Conservation (phyloP, 176 grass and related monocot genomes). For the Areca catechu region DNA sequence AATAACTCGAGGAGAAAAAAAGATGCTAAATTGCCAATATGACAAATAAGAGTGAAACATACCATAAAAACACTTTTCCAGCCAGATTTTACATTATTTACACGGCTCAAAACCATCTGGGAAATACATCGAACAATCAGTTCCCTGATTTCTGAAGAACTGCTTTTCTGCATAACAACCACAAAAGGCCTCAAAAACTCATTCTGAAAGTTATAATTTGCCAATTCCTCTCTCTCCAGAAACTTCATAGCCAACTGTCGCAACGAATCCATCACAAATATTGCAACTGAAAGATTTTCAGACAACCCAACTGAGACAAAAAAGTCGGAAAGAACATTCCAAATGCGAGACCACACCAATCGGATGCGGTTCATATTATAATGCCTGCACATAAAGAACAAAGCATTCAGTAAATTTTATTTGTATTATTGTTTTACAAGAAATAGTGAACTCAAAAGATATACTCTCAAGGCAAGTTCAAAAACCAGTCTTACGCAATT, state of each 20-base stretch:
- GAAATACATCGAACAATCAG: conserved; percentile 94
- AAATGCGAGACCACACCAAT: conserved; percentile 94
- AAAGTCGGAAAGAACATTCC: conserved; percentile 87
- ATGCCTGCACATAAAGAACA: conserved; percentile 56
- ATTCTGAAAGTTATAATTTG: conserved; percentile 97
- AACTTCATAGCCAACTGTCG: conserved; percentile 97
- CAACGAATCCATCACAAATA: conserved; percentile 97
- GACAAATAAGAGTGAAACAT: conserved; percentile 6
- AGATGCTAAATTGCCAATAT: no score
- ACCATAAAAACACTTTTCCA: conserved; percentile 97
- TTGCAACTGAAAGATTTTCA: conserved; percentile 91
- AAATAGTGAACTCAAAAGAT: conserved; percentile 5
- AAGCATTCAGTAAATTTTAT: conserved; percentile 12
- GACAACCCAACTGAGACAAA: conserved; percentile 91
- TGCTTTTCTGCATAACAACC: conserved; percentile 84
- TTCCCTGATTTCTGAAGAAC: conserved; percentile 73
- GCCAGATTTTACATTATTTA: conserved; percentile 93
- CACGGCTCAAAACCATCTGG: conserved; percentile 90
- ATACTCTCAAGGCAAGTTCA: conserved; percentile 4
- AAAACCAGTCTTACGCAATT: conserved; percentile 64
- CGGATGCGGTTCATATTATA: conserved; percentile 90
- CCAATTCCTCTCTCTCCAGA: conserved; percentile 90
- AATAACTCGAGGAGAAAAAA: no score
- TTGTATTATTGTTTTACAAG: conserved; percentile 18
- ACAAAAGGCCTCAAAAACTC: conserved; percentile 93